Conservation (phyloP, 345 rosid genomes). For the Populus alba region DNA sequence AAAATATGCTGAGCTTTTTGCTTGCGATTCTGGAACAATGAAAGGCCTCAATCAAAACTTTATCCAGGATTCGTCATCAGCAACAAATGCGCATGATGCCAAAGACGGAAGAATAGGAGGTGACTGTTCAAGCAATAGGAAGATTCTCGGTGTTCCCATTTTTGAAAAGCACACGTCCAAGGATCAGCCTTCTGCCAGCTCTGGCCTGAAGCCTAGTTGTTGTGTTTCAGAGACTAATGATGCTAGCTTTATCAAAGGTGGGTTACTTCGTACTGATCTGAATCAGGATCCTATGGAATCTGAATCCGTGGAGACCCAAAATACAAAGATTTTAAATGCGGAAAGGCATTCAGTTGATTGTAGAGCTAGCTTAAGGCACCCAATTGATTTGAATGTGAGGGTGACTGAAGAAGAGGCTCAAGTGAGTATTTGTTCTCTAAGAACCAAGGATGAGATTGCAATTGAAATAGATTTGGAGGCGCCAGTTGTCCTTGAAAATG, state of each 20-base stretch:
- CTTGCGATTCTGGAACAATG: slow-evolving; percentile 25
- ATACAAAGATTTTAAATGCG: neutral
- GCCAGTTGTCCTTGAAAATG: slow-evolving; percentile 37
- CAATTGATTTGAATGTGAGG: slow-evolving; percentile 63
- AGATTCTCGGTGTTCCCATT: slow-evolving; percentile 38
- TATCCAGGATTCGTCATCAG: slow-evolving; percentile 38
- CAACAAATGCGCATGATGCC: slow-evolving; percentile 29
- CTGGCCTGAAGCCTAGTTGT: slow-evolving; percentile 5
- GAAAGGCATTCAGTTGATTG: slow-evolving; percentile 15
- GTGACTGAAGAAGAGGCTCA: slow-evolving; percentile 37
- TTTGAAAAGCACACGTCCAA: slow-evolving; percentile 30
- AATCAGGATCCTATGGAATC: slow-evolving; percentile 13
- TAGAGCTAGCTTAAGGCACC: slow-evolving; percentile 26
- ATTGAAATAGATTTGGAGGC: slow-evolving; percentile 61
- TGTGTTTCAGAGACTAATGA: slow-evolving; percentile 15
- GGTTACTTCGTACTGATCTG: slow-evolving; percentile 15
- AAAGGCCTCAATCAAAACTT: slow-evolving; percentile 25
- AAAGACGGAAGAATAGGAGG: slow-evolving; percentile 29
- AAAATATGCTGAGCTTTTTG: slow-evolving; percentile 30
- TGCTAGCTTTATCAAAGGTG: slow-evolving; percentile 13
- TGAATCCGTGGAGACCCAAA: slow-evolving; percentile 15
- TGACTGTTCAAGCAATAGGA: slow-evolving; percentile 30
- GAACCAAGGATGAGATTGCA: slow-evolving; percentile 29
- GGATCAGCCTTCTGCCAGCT: slow-evolving; percentile 23
- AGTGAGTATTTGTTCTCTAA: slow-evolving; percentile 24